phyloP scores from a whole-genome alignment of 1,284 basidiomycete genomes.

The Cerioporus squamosus region DNA sequence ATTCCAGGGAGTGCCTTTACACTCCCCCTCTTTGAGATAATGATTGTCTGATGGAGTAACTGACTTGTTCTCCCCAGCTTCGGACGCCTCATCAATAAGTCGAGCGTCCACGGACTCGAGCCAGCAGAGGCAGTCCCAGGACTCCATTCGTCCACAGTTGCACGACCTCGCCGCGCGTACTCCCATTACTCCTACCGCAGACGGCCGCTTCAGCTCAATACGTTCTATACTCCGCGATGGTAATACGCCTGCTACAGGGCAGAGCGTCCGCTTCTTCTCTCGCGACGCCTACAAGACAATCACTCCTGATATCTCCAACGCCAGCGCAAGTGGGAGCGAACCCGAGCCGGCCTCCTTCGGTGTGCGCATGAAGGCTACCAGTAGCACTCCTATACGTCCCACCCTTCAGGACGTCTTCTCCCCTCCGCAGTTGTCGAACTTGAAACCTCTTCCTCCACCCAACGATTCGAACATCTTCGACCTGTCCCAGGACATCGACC shows the following conservation, averaged over 20 bases:
- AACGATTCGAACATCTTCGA: conserved; percentile 54
- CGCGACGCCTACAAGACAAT: conserved; percentile 65
- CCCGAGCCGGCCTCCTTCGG: conserved; percentile 26
- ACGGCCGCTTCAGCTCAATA: conserved; percentile 45
- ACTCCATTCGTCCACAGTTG: conserved; percentile 24
- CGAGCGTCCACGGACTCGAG: conserved; percentile 39
- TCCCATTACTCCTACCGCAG: conserved; percentile 34
- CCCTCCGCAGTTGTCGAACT: conserved; percentile 32
- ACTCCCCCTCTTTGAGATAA: not conserved
- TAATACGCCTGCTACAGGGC: conserved; percentile 73
- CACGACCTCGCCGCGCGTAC: conserved; percentile 18
- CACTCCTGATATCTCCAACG: conserved; percentile 63
- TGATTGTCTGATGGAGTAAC: not conserved
- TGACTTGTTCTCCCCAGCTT: conserved; percentile 38
- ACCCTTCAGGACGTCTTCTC: conserved; percentile 37
- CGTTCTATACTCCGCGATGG: conserved; percentile 72
- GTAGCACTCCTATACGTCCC: conserved; percentile 29
- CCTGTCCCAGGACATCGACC: conserved; percentile 51
- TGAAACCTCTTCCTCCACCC: conserved; percentile 38
- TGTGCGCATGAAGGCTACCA: conserved; percentile 14
- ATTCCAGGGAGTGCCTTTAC: too few relatives aligned
- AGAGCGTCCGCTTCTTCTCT: conserved; percentile 77
- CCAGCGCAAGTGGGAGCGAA: conserved; percentile 44
- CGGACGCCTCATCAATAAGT: conserved; percentile 48
- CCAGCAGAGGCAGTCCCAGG: conserved; percentile 28